A percentile compares a stretch with the other conserved stretches of the same genome.
These are phyloP conservation scores for Solanum paucissectum DNA, from an alignment of 257 asterid species.

Conservation along the genomic window DNA sequence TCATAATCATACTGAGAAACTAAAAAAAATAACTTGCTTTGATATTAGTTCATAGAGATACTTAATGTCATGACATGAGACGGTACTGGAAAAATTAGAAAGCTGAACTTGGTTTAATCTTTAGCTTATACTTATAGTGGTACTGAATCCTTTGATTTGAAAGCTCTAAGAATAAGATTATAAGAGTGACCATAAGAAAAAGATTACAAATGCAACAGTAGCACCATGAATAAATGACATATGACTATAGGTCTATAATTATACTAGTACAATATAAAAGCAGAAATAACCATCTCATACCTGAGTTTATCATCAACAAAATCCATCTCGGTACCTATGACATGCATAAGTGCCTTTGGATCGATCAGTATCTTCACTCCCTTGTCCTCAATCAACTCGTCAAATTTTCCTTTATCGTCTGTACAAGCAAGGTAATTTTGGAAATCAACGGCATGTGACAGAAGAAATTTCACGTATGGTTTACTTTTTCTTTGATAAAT, in stretches of 20 bases:
- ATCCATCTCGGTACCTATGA: conserved; percentile 32
- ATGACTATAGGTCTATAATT: background rate
- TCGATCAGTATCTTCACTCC: conserved; percentile 35
- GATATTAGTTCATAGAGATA: background rate
- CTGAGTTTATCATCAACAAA: conserved; percentile 34
- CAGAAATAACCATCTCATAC: background rate
- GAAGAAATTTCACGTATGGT: background rate
- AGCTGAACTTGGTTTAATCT: background rate
- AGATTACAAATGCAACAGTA: background rate
- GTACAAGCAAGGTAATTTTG: background rate
- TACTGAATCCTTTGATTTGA: background rate
- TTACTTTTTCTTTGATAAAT: background rate
- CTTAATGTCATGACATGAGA: background rate
- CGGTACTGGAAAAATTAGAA: background rate
- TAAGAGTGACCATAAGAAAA: background rate
- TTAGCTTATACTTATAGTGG: background rate
- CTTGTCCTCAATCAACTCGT: conserved; percentile 56
- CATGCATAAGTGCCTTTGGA: conserved; percentile 35
- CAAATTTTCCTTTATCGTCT: conserved; percentile 91
- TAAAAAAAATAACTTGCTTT: background rate
- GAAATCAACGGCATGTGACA: background rate
- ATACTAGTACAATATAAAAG: background rate
- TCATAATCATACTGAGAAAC: background rate
- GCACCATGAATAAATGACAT: background rate
- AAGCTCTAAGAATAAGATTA: background rate